Percentiles rank a stretch among this genome's conserved stretches.
Conservation (phyloP, 2,329 filamentous ascomycete species). For the Aspergillus sp. region DNA sequence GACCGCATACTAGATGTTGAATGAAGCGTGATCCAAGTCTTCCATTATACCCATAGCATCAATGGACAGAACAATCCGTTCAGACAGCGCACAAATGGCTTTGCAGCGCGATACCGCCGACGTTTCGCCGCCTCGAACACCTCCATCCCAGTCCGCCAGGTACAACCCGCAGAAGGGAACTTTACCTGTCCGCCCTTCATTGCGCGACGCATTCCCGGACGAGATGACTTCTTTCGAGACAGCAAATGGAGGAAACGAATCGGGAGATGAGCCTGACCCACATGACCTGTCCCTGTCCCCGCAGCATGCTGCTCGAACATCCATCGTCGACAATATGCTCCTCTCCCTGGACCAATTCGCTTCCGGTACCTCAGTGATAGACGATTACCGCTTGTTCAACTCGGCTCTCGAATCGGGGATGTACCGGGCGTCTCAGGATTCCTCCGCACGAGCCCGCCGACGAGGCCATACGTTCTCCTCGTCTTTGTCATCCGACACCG, state of each 20-base stretch:
- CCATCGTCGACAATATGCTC: constrained; percentile 91
- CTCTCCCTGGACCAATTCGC: constrained; percentile 81
- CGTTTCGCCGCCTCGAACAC: constrained; percentile 32
- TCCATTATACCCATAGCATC: constrained; percentile 1
- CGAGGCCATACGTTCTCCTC: constrained; percentile 53
- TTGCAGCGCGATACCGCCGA: constrained; percentile 18
- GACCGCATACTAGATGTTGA: too few species aligned
- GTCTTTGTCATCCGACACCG: constrained; percentile 50
- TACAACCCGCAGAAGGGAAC: constrained; percentile 21
- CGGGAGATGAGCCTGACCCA: constrained; percentile 32
- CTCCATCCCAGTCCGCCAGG: constrained; percentile 26
- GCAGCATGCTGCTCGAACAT: constrained; percentile 70
- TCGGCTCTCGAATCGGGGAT: constrained; percentile 33
- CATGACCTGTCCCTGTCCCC: constrained; percentile 79
- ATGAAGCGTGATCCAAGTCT: too few species aligned
- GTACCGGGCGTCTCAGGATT: constrained; percentile 22
- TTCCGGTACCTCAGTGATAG: constrained; percentile 23
- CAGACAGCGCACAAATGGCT: constrained; percentile 16
- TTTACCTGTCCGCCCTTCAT: constrained; percentile 22
- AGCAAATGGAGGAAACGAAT: constrained; percentile 24
- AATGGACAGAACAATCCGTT: constrained; percentile 9
- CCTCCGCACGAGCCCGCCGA: constrained; percentile 31
- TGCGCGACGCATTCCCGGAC: constrained; percentile 34
- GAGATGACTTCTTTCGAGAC: constrained; percentile 24
- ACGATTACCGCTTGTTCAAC: constrained; percentile 31